Percentiles rank a stretch among this genome's conserved stretches.
Conservation (phyloP, 2,329 filamentous ascomycete genomes). For the Colletotrichum somersetense region DNA sequence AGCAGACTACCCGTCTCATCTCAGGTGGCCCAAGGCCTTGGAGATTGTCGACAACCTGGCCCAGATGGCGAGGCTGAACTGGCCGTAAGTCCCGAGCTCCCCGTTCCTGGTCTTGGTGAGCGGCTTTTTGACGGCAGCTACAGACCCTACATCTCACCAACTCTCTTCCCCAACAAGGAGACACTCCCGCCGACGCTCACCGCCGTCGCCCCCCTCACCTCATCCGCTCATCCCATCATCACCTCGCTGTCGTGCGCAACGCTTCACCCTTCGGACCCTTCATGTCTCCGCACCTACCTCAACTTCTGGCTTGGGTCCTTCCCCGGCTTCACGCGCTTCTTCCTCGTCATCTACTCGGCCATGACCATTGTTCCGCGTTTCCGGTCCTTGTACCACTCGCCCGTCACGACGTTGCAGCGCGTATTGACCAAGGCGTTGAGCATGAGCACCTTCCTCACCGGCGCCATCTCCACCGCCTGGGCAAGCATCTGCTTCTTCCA, state of each 20-base stretch:
- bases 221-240: constrained; percentile 88
- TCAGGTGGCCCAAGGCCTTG: constrained; percentile 81
- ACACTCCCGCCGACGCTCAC: constrained; percentile 76
- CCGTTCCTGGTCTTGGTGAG: background rate
- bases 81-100: constrained; percentile 74
- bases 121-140: constrained; percentile 42
- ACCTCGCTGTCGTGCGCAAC: constrained; percentile 88
- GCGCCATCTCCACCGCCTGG: constrained; percentile 89
- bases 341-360: constrained; percentile 79
- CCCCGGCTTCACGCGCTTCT: constrained; percentile 81
- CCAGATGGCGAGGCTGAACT: constrained; percentile 83
- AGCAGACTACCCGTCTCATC: constrained; percentile 71
- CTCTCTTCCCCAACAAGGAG: constrained; percentile 81
- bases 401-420: constrained; percentile 73
- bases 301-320: constrained; percentile 90
- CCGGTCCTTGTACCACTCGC: constrained; percentile 76
- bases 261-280: constrained; percentile 88
- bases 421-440: constrained; percentile 79
- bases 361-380: constrained; percentile 76
- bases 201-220: constrained; percentile 81
- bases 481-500: constrained; percentile 92
- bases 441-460: constrained; percentile 82
- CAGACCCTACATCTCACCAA: constrained; percentile 84
- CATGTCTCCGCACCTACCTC: constrained; percentile 87
- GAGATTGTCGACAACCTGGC: constrained; percentile 86